These are phyloP conservation scores for Zygoascus meyerae DNA, from an alignment of 1,139 yeast species.

Conservation along the genomic window DNA sequence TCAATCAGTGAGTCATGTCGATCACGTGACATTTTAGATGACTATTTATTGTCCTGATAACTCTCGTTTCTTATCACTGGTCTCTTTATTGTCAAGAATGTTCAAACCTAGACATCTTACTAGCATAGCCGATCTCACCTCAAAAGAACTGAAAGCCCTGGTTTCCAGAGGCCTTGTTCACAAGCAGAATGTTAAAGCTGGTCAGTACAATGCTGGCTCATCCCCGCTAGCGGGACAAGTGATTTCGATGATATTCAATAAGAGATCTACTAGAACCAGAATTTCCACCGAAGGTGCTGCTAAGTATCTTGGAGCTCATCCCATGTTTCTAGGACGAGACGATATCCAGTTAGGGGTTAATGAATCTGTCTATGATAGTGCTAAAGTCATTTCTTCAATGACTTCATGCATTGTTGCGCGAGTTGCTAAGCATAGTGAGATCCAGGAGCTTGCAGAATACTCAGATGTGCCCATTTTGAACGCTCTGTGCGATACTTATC, in stretches of 20 bases:
- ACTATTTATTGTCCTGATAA: not conserved
- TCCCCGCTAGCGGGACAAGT: slow-evolving; percentile 66
- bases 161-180: slow-evolving; percentile 41
- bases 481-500: slow-evolving; percentile 86
- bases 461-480: slow-evolving; percentile 89
- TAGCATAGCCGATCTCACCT: slow-evolving; percentile 68
- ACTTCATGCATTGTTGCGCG: slow-evolving; percentile 94
- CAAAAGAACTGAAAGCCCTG: slow-evolving; percentile 60
- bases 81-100: slow-evolving; percentile 1
- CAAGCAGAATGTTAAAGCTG: slow-evolving; percentile 29
- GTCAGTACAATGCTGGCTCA: slow-evolving; percentile 26
- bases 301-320: slow-evolving; percentile 87
- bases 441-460: slow-evolving; percentile 55
- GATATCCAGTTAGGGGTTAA: slow-evolving; percentile 95
- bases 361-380: slow-evolving; percentile 82
- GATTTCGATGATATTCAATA: slow-evolving; percentile 76
- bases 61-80: not conserved
- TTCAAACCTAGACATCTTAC: slow-evolving; percentile 57
- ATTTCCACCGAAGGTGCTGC: slow-evolving; percentile 94
- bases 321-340: slow-evolving; percentile 93
- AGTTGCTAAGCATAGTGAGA: slow-evolving; percentile 79
- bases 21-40: no score
- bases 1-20: no score
- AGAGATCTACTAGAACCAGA: slow-evolving; percentile 92
- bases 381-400: slow-evolving; percentile 90